Evolutionary conservation across 768 basidiomycete species (phyloP).

Genomic region (Termitomyces sp.): DNA sequence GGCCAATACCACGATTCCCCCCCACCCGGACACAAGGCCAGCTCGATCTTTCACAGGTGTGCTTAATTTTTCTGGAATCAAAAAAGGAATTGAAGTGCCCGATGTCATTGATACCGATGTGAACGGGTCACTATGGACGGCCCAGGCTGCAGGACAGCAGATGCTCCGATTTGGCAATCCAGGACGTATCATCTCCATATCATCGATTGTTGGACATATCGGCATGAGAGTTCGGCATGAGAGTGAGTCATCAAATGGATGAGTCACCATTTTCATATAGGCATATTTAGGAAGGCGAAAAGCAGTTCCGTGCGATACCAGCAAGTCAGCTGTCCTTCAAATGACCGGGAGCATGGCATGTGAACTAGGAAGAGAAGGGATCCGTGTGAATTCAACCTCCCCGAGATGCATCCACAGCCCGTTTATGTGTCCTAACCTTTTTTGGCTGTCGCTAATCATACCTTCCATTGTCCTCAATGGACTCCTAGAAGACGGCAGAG

Average conservation of each 20-base stretch:
- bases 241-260: background rate
- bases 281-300: background rate
- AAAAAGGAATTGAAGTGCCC: background rate
- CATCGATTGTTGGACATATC: conserved; percentile 54
- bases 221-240: conserved; percentile 16
- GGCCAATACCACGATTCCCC: background rate
- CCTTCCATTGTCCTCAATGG: too few species aligned
- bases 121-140: conserved; percentile 43
- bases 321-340: conserved; percentile 72
- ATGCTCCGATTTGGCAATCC: conserved; percentile 33
- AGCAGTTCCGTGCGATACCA: conserved; percentile 51
- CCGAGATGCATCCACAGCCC: conserved; percentile 68
- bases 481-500: conserved; percentile 58
- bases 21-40: background rate
- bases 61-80: background rate
- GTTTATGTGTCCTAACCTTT: conserved; percentile 23
- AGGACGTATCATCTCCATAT: conserved; percentile 59
- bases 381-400: conserved; percentile 71
- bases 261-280: background rate
- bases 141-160: background rate
- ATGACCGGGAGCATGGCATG: conserved; percentile 79
- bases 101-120: conserved; percentile 67
- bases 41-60: background rate
- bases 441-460: background rate
- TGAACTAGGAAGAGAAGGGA: conserved; percentile 31